Evolutionary conservation across 2,329 filamentous ascomycete genomes (phyloP), one percentile per base, ranked within the genome.

Genomic region (Dactylonectria estremocensis): DNA sequence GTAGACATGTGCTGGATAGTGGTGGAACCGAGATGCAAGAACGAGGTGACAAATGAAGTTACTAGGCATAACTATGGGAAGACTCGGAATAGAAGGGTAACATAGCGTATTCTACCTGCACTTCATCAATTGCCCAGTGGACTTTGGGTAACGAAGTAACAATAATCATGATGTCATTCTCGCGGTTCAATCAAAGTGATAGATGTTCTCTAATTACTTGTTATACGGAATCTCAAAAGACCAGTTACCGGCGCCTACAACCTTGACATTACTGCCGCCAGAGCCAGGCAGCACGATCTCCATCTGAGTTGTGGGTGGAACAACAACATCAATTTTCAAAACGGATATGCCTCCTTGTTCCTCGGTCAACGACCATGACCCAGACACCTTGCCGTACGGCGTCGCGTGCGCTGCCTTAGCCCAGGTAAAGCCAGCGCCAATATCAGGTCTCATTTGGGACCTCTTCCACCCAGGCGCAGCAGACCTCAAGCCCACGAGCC

Each of bases 401-500:
- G 35, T 40, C 35, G 11, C 11, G 11, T 40, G 35, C 35, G 11
- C 35, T 40, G 35, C 35, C 35, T 16, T 16, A 5, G 35, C 35
- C 35, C 35, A 40, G 35, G 35, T 40, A 13, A 40, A 40, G 35
- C 35, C 9, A 13, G 35, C 11, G 5, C 9, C 35, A 16, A 40
- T 40, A 13, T 40, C 35, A 10, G 35, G 35, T 16, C 35, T 40
- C 35, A 40, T 40, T 10, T 40, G 35, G 2, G 35, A 33, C 18
- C 20, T 57, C 43, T 52, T 71, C 72, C 70, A 72, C 1, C 70
- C 70, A 3, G 70, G 68, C 5, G 61, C 59, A 20, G 68, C 3
- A 13, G 50, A 31, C 18, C 59, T 40, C 40, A 72, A 10, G 1
- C 71, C 71, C 1, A 60, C 65, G 11, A 71, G 16, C 0, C 61